A percentile compares a stretch with the other conserved stretches of the same genome.
Evolutionary conservation across 2,329 filamentous ascomycete species (phyloP).

Genomic region (Neopestalotiopsis rosae): DNA sequence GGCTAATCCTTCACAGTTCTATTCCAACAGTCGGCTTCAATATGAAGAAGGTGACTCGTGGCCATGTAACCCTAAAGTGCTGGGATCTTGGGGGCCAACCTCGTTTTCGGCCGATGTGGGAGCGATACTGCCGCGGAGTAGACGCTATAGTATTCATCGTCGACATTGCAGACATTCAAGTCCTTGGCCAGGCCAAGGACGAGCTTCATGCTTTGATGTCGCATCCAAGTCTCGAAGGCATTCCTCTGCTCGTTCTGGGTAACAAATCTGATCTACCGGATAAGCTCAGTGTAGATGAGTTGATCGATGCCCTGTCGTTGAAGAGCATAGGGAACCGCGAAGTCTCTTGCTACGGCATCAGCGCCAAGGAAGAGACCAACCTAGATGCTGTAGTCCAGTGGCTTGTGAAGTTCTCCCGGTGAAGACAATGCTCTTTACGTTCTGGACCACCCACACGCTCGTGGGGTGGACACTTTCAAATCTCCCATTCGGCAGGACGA

Average conservation of each 20-base stretch:
- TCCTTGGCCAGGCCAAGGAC: constrained; percentile 84
- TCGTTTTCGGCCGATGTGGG: constrained; percentile 98
- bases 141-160: constrained; percentile 99
- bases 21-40: constrained; percentile 99
- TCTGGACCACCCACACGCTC: not conserved
- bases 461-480: not conserved
- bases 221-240: constrained; percentile 83
- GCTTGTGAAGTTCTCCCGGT: constrained; percentile 89
- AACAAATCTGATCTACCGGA: constrained; percentile 97
- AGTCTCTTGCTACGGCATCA: constrained; percentile 98
- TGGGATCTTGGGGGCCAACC: constrained; percentile 99
- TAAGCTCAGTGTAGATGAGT: constrained; percentile 89
- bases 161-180: constrained; percentile 85
- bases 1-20: constrained; percentile 66
- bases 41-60: constrained; percentile 97
- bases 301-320: constrained; percentile 91
- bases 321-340: constrained; percentile 90
- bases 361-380: constrained; percentile 98
- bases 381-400: constrained; percentile 96
- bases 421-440: constrained; percentile 34
- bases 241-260: constrained; percentile 90
- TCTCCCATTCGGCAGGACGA: not conserved
- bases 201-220: constrained; percentile 89
- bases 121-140: constrained; percentile 95
- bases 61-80: constrained; percentile 97